Base-by-base conservation (phyloP, 2,329 filamentous ascomycete genomes). In the Kalmusia sp. region DNA sequence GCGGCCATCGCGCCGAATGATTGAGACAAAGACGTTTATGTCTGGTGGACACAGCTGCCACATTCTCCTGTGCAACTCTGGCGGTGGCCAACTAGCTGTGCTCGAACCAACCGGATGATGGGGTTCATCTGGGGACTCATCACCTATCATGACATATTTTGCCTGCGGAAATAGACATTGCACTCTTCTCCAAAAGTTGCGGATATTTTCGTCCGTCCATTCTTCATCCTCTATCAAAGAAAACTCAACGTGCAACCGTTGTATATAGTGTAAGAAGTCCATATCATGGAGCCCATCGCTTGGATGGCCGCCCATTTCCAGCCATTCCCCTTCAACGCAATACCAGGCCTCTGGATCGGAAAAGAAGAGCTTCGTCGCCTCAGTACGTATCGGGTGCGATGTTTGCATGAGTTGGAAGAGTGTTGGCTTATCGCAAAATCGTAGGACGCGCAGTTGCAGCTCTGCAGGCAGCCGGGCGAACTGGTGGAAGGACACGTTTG, bases 331-430 rank as follows among this genome's bases (percentile, higher is more conserved):
- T 6, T 48, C 27, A 15, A 49, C 37, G 24, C n/a, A 37, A 31
- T 52, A 52, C 31, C 24, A 51, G 6, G 27, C 33, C 17, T 48
- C 44, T 28, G 44, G 31, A 31, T 28, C 6, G 25, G 49, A 38
- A 22, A 30, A 55, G 21, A 52, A 55, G 24, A 58, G 46, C 25
- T 58, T 50, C 3, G 19, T 41, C 14, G 37, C 46, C 30, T 52
- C 50, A 30, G n/a, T 12, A 24, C 49, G 45, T 25, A 45, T 52
- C 9, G 24, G 27, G 21, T 25, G 27, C n/a, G 49, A 53, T 22
- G 38, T 49, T 12, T 41, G 41, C 41, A 58, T 53, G 19, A 51
- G 45, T 39, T 33, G 46, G 31, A 50, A 53, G 27, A 58, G 37
- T 6, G 49, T 52, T 28, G 48, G 31, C 6, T 24, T n/a, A 21